Evolutionary conservation across 352 stramenopile species (phyloP).

Genomic region (Peronospora tabacina): DNA sequence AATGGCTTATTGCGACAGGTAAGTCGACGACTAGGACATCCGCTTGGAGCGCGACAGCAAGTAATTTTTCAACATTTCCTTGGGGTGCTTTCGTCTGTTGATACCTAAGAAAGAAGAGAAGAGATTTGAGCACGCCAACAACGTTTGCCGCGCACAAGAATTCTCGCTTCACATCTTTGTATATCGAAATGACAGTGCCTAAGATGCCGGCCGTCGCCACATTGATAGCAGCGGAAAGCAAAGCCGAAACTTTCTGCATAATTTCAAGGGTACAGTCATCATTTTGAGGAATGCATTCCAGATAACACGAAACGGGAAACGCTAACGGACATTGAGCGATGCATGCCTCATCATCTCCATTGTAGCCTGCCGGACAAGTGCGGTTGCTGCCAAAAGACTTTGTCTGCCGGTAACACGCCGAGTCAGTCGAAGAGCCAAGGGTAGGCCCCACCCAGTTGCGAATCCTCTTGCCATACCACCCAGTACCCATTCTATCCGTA

Average conservation of each 20-base stretch:
- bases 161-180: slow-evolving; percentile 1
- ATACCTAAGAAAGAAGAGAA: slow-evolving; percentile 18
- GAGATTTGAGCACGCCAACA: slow-evolving; percentile 15
- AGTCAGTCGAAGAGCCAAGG: slow-evolving; percentile 8
- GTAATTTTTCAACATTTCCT: slow-evolving; percentile 10
- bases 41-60: slow-evolving; percentile 15
- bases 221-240: slow-evolving; percentile 14
- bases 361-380: slow-evolving; percentile 14
- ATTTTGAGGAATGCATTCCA: slow-evolving; percentile 58
- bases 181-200: slow-evolving; percentile 5
- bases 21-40: slow-evolving; percentile 21
- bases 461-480: slow-evolving; percentile 24
- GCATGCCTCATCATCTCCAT: slow-evolving; percentile 2
- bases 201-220: slow-evolving; percentile 20
- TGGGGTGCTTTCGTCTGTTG: slow-evolving; percentile 12
- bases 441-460: slow-evolving; percentile 26
- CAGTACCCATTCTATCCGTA: slow-evolving; percentile 19
- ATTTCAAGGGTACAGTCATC: slow-evolving; percentile 36
- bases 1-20: slow-evolving; percentile 18
- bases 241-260: slow-evolving; percentile 4
- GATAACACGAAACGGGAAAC: slow-evolving; percentile 47
- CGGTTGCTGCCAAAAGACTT: slow-evolving; percentile 6
- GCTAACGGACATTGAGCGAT: slow-evolving; percentile 36
- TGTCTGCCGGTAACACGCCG: slow-evolving; percentile 15
- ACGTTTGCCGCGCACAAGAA: slow-evolving; percentile 22